Base-by-base conservation (phyloP, 2,329 filamentous ascomycete species). In the Colletotrichum sp. region DNA sequence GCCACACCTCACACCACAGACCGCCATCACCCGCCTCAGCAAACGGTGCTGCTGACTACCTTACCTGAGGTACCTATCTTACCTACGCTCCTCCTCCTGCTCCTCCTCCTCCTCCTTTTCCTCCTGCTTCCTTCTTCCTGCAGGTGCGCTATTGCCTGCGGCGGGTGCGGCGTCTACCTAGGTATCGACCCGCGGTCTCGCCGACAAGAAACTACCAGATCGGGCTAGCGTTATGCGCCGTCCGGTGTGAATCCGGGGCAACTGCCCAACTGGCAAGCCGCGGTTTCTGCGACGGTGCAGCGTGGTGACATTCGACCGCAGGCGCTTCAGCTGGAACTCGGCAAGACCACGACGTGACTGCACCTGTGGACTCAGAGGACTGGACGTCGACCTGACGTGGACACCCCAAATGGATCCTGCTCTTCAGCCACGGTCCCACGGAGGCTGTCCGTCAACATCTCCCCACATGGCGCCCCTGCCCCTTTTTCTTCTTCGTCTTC, bases 401-500 rank as follows among this genome's bases (percentile, higher is more conserved):
- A 58, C 55, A 58, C 26, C 24, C 55, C 55, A 58, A 61, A n/a
- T 48, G 43, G 43, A 48, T 48, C 43, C n/a, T 21, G 10, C 43
- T 48, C 58, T 28, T 28, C 58, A 61, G 58, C 58, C 58, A 61
- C 58, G 58, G 28, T 26, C 55, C 58, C 63, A 66, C 63, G 38
- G 63, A 66, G 63, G 38, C 63, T 74, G 60, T 48, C 72, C 72
- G 67, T 72, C 67, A 64, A 26, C 34, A 43, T 28, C 38, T 32
- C 72, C 72, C 72, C 72, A 74, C 72, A 74, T 55, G 32, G 16
- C 36, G 43, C 43, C 60, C 36, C 32, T 13, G n/a, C n/a, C 43
- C 69, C 70, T 34, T 21, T 71, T 71, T 58, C 67, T 52, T 38
- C 32, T 65, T 65, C 6, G 12, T 48, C 43, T 48, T 48, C 43